Percentiles rank a stretch among this genome's conserved stretches.
These are phyloP conservation scores for Phytophthora pini DNA, from an alignment of 352 stramenopile species.

Conservation along the genomic window DNA sequence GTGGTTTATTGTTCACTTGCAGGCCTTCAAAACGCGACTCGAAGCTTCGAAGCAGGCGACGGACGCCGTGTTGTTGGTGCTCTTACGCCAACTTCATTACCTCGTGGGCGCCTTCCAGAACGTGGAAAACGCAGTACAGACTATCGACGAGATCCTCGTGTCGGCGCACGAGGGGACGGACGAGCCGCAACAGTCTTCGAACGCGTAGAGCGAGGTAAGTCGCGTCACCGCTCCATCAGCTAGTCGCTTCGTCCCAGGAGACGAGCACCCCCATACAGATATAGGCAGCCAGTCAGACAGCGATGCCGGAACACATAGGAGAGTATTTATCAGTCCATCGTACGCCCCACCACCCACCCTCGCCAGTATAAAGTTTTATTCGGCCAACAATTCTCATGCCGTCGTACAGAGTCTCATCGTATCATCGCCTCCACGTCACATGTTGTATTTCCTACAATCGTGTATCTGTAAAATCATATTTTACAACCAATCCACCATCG, in stretches of 20 bases:
- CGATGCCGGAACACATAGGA: constrained; percentile 33
- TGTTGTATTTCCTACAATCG: constrained; percentile 3
- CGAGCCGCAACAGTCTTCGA: constrained; percentile 32
- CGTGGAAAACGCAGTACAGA: constrained; percentile 62
- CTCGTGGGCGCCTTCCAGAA: constrained; percentile 77
- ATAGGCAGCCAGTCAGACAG: constrained; percentile 26
- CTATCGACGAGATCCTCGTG: constrained; percentile 65
- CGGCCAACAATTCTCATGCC: constrained; percentile 5
- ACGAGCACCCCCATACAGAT: constrained; percentile 15
- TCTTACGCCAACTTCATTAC: constrained; percentile 79
- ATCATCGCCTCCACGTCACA: neutral
- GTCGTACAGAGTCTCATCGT: constrained; percentile 4
- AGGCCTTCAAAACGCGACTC: constrained; percentile 57
- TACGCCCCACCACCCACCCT: constrained; percentile 3
- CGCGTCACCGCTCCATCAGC: constrained; percentile 1
- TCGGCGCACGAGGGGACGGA: constrained; percentile 45
- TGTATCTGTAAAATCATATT: neutral
- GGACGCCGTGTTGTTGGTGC: constrained; percentile 51
- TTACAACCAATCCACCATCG: constrained; percentile 8
- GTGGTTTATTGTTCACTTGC: constrained; percentile 11
- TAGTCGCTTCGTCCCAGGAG: constrained; percentile 12
- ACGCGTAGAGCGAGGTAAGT: constrained; percentile 5
- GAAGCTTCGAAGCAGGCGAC: constrained; percentile 47
- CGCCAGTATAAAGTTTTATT: constrained; percentile 23
- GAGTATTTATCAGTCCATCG: constrained; percentile 52